Percentiles rank a stretch among this genome's conserved stretches.
Conservation (phyloP, 768 basidiomycete genomes). For the Mycena epipterygia region DNA sequence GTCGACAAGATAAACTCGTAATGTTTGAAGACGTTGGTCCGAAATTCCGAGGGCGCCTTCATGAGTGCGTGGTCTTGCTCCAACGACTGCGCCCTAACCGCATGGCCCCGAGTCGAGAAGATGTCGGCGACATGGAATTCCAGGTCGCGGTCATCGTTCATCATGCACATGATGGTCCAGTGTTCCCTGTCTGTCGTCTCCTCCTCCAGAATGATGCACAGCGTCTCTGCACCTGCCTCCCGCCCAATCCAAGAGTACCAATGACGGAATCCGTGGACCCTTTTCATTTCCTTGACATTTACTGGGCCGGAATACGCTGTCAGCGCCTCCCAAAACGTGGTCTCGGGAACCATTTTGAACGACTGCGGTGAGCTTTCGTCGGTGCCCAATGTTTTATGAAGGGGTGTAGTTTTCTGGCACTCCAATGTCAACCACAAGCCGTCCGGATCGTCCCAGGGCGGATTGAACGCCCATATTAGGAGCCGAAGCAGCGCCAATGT, state of each 20-base stretch:
- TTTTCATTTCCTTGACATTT: background rate
- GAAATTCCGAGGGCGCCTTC: background rate
- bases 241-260: background rate
- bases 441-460: constrained; percentile 16
- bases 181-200: too few species aligned
- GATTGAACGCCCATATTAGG: constrained; percentile 3
- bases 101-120: background rate
- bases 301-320: background rate
- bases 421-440: background rate
- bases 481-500: constrained; percentile 2
- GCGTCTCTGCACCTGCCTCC: background rate
- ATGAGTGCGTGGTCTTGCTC: background rate
- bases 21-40: background rate
- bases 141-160: background rate
- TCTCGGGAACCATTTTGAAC: background rate
- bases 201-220: background rate
- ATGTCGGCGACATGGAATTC: background rate
- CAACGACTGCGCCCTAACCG: background rate
- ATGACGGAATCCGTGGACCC: background rate
- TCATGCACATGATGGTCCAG: background rate
- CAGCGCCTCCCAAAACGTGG: background rate
- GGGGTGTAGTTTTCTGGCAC: background rate
- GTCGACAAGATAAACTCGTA: background rate
- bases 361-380: background rate
- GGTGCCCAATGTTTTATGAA: background rate